Base-by-base conservation (phyloP, 2,329 filamentous ascomycete species). In the Corniculantispora saksenae region DNA sequence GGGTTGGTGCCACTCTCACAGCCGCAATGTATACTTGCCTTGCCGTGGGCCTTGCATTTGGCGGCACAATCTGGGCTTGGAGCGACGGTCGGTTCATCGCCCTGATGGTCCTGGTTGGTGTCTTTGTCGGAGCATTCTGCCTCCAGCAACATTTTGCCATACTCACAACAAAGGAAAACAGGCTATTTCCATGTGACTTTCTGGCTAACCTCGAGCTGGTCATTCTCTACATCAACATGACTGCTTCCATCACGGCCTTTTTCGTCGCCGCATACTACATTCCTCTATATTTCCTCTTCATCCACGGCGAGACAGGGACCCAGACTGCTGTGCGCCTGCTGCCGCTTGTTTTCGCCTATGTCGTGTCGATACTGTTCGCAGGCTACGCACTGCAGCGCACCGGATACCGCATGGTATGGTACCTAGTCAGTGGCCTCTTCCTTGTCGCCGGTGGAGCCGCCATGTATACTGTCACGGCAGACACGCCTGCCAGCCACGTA, bases 41-140 rank as follows among this genome's bases (percentile, higher is more conserved):
- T 25, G 72, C 80, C 38, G 79, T 86, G 72, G 82, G 76, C 1
- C 77, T 85, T 59, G 77, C 75, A 51, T 84, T 86, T 58, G 82
- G 80, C 5, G 84, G 83, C 0, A 70, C 75, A 4, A 63, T 78
- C 7, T 86, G 78, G 66, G 67, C 73, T 0, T 87, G 84, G 83
- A 72, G 73, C 53, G 73, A 73, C 17, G 77, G 77, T 1, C 72
- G 75, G 0, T 77, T 79, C 55, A 83, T 86, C 63, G 77, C 74
- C 1, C 75, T 82, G 2, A 82, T 81, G 61, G 75, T 81, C 27
- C 69, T 82, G 8, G 79, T 77, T 7, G 78, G 72, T 3, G 67
- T 82, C 1, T 70, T 81, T 0, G 70, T 73, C 23, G 65, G 53
- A 6, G 69, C 77, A 21, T 74, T 73, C 17, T 75, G 74, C 2